Percentiles rank a stretch among this genome's conserved stretches.
Evolutionary conservation across 1,284 basidiomycete species (phyloP).

Genomic region (Ganoderma resinaceum): DNA sequence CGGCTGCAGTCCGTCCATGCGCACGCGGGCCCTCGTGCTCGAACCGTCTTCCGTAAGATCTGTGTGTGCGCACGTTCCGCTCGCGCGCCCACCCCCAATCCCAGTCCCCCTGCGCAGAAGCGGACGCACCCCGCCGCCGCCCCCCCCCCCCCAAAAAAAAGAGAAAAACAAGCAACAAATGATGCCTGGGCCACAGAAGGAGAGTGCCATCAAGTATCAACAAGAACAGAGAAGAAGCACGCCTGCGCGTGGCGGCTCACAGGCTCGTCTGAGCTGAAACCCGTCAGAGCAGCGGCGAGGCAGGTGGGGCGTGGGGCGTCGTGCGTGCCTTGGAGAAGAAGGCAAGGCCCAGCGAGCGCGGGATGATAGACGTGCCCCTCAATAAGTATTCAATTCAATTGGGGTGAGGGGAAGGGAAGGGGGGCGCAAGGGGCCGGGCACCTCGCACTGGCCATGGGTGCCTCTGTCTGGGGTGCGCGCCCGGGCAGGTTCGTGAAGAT

Average conservation of each 20-base stretch:
- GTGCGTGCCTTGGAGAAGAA: neutral
- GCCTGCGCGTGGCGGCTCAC: neutral
- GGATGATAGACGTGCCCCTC: conserved; percentile 5
- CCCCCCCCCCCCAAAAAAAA: too few species aligned
- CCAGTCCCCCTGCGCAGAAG: neutral
- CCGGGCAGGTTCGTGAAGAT: conserved; percentile 10
- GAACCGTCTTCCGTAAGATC: conserved; percentile 9
- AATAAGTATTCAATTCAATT: too few species aligned
- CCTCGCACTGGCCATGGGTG: neutral
- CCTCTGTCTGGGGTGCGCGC: conserved; percentile 10
- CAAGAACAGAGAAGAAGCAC: neutral
- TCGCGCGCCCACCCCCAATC: neutral
- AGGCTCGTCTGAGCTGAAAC: conserved; percentile 15
- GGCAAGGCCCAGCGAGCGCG: neutral
- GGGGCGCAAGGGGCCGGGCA: neutral
- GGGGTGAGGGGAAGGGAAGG: neutral
- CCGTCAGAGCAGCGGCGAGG: neutral
- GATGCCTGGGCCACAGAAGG: neutral
- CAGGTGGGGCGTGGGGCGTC: neutral
- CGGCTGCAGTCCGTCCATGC: neutral
- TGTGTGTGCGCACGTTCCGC: neutral
- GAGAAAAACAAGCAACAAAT: too few species aligned
- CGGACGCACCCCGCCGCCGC: neutral
- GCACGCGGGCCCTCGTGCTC: conserved; percentile 1
- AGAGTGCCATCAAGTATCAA: neutral